Evolutionary conservation across 805 yeast species (phyloP).

Genomic region (Cyberlindnera saturnus): DNA sequence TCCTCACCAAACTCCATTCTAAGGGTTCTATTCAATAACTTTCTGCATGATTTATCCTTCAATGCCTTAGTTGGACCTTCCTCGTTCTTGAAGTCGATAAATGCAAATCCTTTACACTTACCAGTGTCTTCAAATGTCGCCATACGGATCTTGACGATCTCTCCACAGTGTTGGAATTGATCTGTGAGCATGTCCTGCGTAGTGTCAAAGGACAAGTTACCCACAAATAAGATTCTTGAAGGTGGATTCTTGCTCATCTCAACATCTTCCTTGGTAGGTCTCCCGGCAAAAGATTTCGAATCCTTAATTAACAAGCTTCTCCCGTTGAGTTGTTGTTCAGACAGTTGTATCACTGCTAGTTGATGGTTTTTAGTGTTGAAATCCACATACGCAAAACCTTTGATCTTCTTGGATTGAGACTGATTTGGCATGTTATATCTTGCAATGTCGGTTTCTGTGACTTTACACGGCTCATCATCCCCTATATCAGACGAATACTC

Average conservation of each 20-base stretch:
- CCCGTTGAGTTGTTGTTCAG: conserved; percentile 73
- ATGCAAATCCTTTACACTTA: conserved; percentile 94
- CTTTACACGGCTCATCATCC: conserved; percentile 29
- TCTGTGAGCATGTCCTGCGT: conserved; percentile 70
- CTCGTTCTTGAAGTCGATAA: conserved; percentile 77
- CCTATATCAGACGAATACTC: conserved; percentile 22
- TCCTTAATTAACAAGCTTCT: conserved; percentile 82
- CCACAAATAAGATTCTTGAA: conserved; percentile 82
- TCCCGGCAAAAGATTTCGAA: conserved; percentile 76
- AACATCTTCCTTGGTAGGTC: conserved; percentile 58
- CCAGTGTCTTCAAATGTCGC: conserved; percentile 98
- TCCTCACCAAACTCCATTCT: conserved; percentile 95
- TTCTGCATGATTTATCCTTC: conserved; percentile 59
- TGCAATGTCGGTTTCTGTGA: conserved; percentile 54
- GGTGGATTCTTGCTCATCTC: conserved; percentile 74
- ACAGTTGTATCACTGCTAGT: conserved; percentile 53
- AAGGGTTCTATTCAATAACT: conserved; percentile 64
- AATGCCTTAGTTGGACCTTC: conserved; percentile 81
- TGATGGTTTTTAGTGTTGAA: conserved; percentile 57
- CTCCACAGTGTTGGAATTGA: conserved; percentile 90
- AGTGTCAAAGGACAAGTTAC: conserved; percentile 89
- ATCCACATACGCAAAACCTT: conserved; percentile 91
- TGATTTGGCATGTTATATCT: conserved; percentile 78
- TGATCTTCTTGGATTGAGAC: conserved; percentile 46
- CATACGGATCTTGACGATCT: conserved; percentile 79